Base-by-base conservation (phyloP, 1,284 basidiomycete genomes). In the Stereum hirsutum region DNA sequence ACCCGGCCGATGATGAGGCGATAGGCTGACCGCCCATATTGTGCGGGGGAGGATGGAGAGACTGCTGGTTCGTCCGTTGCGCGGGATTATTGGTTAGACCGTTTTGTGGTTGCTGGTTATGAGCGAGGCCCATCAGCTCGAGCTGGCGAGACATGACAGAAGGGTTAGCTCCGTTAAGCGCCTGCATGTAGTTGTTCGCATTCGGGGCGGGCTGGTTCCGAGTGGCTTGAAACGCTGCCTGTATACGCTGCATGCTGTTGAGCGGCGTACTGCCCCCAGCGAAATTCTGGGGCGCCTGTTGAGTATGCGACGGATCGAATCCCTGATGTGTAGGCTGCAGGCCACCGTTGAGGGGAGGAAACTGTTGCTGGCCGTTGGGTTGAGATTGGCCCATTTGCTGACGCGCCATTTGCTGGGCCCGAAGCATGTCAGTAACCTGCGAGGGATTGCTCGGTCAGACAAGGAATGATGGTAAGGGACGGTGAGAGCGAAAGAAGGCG, bases 121-220 rank as follows among this genome's bases (percentile, higher is more conserved):
- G 71, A 5, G 69, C 63, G 46, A 69, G 59, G 35, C 52, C 52
- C 52, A 76, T 64, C 37, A 75, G 63, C 40, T 73, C 71, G 24
- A 75, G 58, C 52, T 75, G 77, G 32, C 76, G 60, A 54, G 45
- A 54, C 41, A 46, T 54, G 39, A 11, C 51, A 14, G 36, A 15
- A 52, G 31, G 46, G 39, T 47, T 60, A n/a, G n/a, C n/a, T 41
- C 49, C 52, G 46, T 65, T 59, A 27, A 66, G 53, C 4, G 60
- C 52, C 42, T 68, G 70, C 46, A 69, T 50, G 28, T 49, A 42
- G 20, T 36, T 12, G 23, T 30, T 47, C 56, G 42, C 56, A 59
- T 52, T 56, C 57, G 51, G 53, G 58, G 45, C 58, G 53, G 48
- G 49, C 52, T 51, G 59, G 52, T 52, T 59, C 24, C 44, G 44